These are phyloP conservation scores for Fagus crenata DNA, from an alignment of 306 rosid genomes.

Conservation along the genomic window DNA sequence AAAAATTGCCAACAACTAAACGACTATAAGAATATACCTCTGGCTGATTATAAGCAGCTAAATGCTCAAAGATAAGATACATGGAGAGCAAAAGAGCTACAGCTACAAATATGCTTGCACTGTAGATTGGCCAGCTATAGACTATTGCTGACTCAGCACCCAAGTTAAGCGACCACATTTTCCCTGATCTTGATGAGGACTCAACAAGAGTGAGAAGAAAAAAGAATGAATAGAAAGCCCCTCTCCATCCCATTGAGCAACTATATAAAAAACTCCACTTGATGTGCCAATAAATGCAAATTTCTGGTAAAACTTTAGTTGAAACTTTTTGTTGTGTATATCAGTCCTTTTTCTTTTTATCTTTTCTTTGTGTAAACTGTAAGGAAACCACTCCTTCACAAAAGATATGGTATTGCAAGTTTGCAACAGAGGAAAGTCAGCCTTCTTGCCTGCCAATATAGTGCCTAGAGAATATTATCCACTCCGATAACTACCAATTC, in stretches of 20 bases:
- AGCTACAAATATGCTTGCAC: slow-evolving; percentile 78
- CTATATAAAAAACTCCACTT: slow-evolving; percentile 15
- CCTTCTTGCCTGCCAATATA: slow-evolving; percentile 11
- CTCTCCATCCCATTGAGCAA: slow-evolving; percentile 63
- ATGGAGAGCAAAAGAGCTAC: slow-evolving; percentile 82
- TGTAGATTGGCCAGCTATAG: slow-evolving; percentile 77
- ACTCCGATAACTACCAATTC: neutral
- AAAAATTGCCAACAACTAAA: slow-evolving; percentile 18
- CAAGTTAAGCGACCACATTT: slow-evolving; percentile 51
- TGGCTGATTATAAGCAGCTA: slow-evolving; percentile 92
- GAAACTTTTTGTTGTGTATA: slow-evolving; percentile 22
- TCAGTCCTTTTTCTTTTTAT: neutral
- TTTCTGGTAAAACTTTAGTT: slow-evolving; percentile 12
- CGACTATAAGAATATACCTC: slow-evolving; percentile 57
- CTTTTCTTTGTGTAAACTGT: slow-evolving; percentile 25
- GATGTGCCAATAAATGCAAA: slow-evolving; percentile 11
- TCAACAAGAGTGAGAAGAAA: slow-evolving; percentile 59
- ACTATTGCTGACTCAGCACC: slow-evolving; percentile 49
- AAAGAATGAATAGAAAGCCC: slow-evolving; percentile 45
- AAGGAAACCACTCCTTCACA: slow-evolving; percentile 8
- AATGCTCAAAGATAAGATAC: slow-evolving; percentile 86
- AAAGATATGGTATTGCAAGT: neutral
- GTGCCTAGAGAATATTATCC: slow-evolving; percentile 1
- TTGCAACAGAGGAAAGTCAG: neutral
- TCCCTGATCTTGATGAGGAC: slow-evolving; percentile 64